These are phyloP conservation scores for Galeopsis tetrahit DNA, from an alignment of 257 asterid species.

Conservation along the genomic window DNA sequence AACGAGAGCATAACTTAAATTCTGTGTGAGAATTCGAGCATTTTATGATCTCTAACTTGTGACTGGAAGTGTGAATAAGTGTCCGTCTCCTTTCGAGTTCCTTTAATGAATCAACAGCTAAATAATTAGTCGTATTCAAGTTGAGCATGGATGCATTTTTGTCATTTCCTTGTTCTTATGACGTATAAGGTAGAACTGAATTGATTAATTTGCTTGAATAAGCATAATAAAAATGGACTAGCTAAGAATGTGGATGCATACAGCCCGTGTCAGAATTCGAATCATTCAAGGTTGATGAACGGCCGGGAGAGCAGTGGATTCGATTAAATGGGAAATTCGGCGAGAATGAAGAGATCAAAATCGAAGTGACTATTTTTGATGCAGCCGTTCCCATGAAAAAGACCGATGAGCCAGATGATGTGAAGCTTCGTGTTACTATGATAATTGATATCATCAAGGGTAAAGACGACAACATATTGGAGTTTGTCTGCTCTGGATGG, in stretches of 20 bases:
- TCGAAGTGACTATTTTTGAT: constrained; percentile 94
- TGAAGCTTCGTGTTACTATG: constrained; percentile 68
- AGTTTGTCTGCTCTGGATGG: constrained; percentile 91
- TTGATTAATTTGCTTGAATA: background rate
- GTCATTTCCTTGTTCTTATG: constrained; percentile 16
- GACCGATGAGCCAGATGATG: constrained; percentile 55
- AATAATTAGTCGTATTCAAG: background rate
- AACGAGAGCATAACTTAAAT: background rate
- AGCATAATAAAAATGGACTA: constrained; percentile 9
- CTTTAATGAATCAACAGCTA: background rate
- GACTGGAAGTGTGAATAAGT: background rate
- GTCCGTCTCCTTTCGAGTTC: background rate
- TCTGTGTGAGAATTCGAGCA: background rate
- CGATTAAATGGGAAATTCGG: constrained; percentile 62
- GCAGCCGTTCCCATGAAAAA: constrained; percentile 60
- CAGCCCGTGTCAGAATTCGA: constrained; percentile 68
- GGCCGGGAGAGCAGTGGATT: constrained; percentile 89
- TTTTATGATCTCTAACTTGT: constrained; percentile 20
- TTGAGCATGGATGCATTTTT: background rate
- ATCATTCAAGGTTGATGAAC: constrained; percentile 72
- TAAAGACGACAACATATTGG: constrained; percentile 55
- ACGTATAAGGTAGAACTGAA: background rate
- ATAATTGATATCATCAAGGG: constrained; percentile 65
- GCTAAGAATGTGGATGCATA: constrained; percentile 31
- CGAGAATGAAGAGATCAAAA: constrained; percentile 75